Percentiles rank a stretch among this genome's conserved stretches.
Evolutionary conservation across 164 flowering plant genomes (phyloP).

Genomic region (Tetracentron sinense): DNA sequence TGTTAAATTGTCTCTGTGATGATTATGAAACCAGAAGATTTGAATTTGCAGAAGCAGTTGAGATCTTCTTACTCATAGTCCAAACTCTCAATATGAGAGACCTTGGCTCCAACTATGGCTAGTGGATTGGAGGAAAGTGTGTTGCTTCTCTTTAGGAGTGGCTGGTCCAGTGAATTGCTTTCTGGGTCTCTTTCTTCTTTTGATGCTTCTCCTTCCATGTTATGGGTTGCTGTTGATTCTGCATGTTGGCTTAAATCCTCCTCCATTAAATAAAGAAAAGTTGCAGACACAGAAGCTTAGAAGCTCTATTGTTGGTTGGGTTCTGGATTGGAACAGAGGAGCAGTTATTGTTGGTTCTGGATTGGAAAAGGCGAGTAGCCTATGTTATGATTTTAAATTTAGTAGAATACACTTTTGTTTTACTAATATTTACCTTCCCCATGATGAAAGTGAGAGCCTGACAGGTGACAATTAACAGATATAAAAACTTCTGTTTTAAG

Average conservation of each 20-base stretch:
- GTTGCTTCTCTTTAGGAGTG: conserved; percentile 61
- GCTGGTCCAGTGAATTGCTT: conserved; percentile 52
- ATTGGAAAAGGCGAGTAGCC: too few relatives aligned
- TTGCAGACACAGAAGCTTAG: too few relatives aligned
- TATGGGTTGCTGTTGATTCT: conserved; percentile 18
- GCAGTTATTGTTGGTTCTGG: too few relatives aligned
- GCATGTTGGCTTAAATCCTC: conserved; percentile 24
- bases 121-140: conserved; percentile 65
- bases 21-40: not conserved
- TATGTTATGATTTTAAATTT: too few relatives aligned
- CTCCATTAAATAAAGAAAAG: conserved; percentile 22
- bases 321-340: too few relatives aligned
- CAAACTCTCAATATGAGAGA: conserved; percentile 82
- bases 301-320: too few relatives aligned
- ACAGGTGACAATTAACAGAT: too few relatives aligned
- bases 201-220: conserved; percentile 24
- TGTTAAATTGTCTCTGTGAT: conserved; percentile 2
- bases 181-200: conserved; percentile 65
- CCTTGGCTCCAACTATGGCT: conserved; percentile 84
- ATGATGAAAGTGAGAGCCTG: too few relatives aligned
- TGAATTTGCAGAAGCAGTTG: not conserved
- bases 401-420: too few relatives aligned
- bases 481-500: too few relatives aligned
- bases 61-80: conserved; percentile 70
- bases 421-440: too few relatives aligned